A percentile compares a stretch with the other conserved stretches of the same genome.
phyloP scores from a whole-genome alignment of 768 basidiomycete species.

The Candolleomyces efflorescens region DNA sequence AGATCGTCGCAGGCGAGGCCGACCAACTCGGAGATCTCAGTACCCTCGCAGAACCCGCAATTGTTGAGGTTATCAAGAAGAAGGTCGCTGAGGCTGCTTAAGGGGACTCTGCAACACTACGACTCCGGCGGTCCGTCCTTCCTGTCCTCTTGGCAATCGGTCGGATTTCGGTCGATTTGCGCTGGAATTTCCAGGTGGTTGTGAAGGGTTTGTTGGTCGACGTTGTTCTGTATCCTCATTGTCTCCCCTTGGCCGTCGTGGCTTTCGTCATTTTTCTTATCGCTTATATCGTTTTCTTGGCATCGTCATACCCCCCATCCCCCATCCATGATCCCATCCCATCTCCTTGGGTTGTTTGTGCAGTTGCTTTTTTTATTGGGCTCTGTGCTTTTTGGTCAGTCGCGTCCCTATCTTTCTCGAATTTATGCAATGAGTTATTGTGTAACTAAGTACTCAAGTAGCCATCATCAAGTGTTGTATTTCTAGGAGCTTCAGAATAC shows the following conservation, averaged over 20 bases:
- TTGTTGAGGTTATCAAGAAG: conserved; percentile 82
- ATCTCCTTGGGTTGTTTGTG: background rate
- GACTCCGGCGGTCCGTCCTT: too few species aligned
- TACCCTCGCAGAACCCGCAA: conserved; percentile 83
- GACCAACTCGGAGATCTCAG: conserved; percentile 95
- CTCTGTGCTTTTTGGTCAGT: background rate
- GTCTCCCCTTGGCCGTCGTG: background rate
- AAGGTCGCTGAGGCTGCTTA: conserved; percentile 54
- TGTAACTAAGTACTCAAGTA: background rate
- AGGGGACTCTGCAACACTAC: background rate
- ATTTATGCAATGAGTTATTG: background rate
- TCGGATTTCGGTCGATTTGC: background rate
- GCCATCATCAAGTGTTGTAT: background rate
- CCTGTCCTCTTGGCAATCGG: background rate
- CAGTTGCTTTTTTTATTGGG: background rate
- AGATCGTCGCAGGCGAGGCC: conserved; percentile 91
- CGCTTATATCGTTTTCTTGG: background rate
- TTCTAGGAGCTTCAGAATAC: background rate
- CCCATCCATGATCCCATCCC: too few species aligned
- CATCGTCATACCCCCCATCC: too few species aligned
- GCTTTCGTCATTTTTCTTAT: background rate
- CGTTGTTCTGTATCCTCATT: background rate
- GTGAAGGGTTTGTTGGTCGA: background rate
- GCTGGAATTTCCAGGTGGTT: background rate
- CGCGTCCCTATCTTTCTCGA: background rate